Evolutionary conservation across 495 filamentous ascomycete genomes (phyloP).

Genomic region (Talaromyces nanjingensis): DNA sequence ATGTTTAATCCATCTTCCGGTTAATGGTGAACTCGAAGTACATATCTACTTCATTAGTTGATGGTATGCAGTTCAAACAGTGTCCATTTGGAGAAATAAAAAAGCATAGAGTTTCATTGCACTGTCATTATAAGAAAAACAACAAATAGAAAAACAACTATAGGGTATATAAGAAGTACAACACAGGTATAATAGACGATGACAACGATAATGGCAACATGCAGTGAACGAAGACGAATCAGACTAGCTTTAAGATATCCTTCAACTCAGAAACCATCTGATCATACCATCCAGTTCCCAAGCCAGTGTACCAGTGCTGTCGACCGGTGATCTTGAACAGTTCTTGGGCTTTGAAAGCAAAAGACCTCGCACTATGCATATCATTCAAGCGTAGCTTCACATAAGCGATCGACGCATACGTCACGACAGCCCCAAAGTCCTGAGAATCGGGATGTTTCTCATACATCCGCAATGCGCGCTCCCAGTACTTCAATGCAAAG

Average conservation of each 20-base stretch:
- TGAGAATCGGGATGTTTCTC: background rate
- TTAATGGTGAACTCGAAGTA: no score
- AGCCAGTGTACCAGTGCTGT: background rate
- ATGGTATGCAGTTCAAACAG: no score
- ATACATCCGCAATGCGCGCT: background rate
- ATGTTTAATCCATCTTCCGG: no score
- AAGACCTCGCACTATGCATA: background rate
- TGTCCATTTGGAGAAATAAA: no score
- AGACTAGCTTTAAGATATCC: background rate
- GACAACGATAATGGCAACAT: no score
- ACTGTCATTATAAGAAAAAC: no score
- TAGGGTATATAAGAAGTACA: no score
- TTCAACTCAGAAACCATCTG: slow-evolving; percentile 1
- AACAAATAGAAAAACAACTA: no score
- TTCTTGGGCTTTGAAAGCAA: background rate
- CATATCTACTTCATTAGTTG: no score
- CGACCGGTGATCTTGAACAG: background rate
- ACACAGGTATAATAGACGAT: no score
- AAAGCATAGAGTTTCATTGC: no score
- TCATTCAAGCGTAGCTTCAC: background rate
- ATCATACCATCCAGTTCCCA: slow-evolving; percentile 6
- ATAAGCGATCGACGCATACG: background rate
- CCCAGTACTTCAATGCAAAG: background rate
- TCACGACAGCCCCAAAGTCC: background rate
- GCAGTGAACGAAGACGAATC: background rate